Conservation (phyloP, 768 basidiomycete species). For the Omphalotus guepiniiformis region DNA sequence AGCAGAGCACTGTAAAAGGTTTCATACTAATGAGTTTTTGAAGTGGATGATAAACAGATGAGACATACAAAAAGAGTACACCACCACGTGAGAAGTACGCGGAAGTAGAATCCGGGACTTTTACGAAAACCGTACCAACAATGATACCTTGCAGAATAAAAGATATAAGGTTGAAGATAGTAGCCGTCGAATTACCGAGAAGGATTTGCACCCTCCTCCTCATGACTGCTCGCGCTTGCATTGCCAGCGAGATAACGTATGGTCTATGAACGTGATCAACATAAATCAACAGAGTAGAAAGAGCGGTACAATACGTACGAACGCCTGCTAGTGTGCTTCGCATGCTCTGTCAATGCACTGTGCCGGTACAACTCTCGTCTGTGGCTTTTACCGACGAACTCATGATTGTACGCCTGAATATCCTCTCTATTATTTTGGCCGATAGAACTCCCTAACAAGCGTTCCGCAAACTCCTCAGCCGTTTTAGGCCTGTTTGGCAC, state of each 20-base stretch:
- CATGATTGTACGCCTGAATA: slow-evolving; percentile 38
- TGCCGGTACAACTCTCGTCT: slow-evolving; percentile 37
- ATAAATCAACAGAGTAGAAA: not conserved
- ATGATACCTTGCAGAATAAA: slow-evolving; percentile 48
- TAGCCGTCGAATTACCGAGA: slow-evolving; percentile 33
- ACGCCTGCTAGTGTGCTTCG: slow-evolving; percentile 36
- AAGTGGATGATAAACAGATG: slow-evolving; percentile 1
- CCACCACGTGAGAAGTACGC: slow-evolving; percentile 77
- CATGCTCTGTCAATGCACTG: slow-evolving; percentile 49
- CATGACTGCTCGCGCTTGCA: slow-evolving; percentile 45
- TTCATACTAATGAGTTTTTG: not conserved
- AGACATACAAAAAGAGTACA: slow-evolving; percentile 65
- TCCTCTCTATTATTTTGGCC: slow-evolving; percentile 41
- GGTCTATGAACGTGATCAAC: slow-evolving; percentile 25
- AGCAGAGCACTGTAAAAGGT: slow-evolving; percentile 42
- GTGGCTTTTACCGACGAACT: slow-evolving; percentile 42
- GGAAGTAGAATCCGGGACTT: slow-evolving; percentile 47
- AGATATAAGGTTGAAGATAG: slow-evolving; percentile 39
- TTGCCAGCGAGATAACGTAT: slow-evolving; percentile 39
- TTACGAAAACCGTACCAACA: slow-evolving; percentile 64
- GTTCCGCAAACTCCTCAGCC: slow-evolving; percentile 51
- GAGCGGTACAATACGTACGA: not conserved
- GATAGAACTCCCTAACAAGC: slow-evolving; percentile 37
- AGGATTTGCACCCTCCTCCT: slow-evolving; percentile 40
- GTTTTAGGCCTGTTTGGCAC: slow-evolving; percentile 45